phyloP scores from a whole-genome alignment of 1,284 basidiomycete genomes.

The Papiliotrema nemorosa region DNA sequence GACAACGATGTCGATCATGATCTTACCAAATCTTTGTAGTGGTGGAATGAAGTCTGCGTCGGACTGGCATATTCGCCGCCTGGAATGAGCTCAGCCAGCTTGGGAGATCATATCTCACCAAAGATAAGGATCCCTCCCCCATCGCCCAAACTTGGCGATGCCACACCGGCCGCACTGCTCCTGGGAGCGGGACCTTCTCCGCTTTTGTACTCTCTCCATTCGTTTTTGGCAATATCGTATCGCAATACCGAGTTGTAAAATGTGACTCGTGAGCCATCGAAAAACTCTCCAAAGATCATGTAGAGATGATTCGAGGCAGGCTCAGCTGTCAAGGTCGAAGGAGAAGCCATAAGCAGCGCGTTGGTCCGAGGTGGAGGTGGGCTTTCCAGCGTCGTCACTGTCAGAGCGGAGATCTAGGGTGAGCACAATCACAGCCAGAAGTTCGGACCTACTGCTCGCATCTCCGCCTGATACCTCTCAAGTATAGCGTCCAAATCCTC shows the following conservation, averaged over 20 bases:
- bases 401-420: slow-evolving; percentile 71
- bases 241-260: slow-evolving; percentile 22
- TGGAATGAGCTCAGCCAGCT: slow-evolving; percentile 27
- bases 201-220: slow-evolving; percentile 80
- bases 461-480: slow-evolving; percentile 51
- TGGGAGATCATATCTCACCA: slow-evolving; percentile 52
- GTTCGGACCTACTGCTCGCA: slow-evolving; percentile 10
- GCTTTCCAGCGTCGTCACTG: slow-evolving; percentile 20
- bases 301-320: slow-evolving; percentile 65
- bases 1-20: slow-evolving; percentile 32
- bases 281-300: slow-evolving; percentile 72
- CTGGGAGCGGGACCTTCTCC: slow-evolving; percentile 78
- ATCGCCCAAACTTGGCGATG: slow-evolving; percentile 57
- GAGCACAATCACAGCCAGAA: slow-evolving; percentile 63
- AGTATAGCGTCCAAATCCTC: slow-evolving; percentile 76
- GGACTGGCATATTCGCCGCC: slow-evolving; percentile 82
- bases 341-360: slow-evolving; percentile 72
- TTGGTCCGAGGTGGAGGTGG: slow-evolving; percentile 76
- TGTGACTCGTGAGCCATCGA: slow-evolving; percentile 70
- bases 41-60: slow-evolving; percentile 83
- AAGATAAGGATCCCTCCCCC: slow-evolving; percentile 83
- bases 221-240: slow-evolving; percentile 55
- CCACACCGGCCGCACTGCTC: slow-evolving; percentile 75
- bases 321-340: slow-evolving; percentile 49
- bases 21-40: slow-evolving; percentile 81